phyloP scores from a whole-genome alignment of 805 yeast species.

The Jamesozyma spencerorum region DNA sequence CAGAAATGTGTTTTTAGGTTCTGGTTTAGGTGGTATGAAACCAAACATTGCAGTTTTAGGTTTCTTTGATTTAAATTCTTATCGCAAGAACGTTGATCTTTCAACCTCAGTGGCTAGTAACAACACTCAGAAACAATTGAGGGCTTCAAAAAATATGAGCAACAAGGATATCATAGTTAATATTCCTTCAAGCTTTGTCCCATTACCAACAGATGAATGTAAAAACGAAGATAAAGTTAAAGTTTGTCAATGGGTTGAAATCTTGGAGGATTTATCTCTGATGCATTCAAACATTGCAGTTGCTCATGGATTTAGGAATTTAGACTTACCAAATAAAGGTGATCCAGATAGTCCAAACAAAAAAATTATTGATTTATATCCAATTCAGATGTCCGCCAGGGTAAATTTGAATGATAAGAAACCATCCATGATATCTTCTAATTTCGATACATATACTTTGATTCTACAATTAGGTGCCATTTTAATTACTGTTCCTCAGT shows the following conservation, averaged over 20 bases:
- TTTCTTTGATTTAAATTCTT: conserved; percentile 56
- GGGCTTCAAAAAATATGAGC: conserved; percentile 1
- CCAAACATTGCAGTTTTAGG: conserved; percentile 94
- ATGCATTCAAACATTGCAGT: conserved; percentile 90
- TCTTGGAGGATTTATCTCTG: conserved; percentile 79
- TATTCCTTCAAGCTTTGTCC: conserved; percentile 4
- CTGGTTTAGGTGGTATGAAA: conserved; percentile 97
- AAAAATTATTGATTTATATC: conserved; percentile 78
- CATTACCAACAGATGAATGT: conserved; percentile 71
- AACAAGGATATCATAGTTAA: conserved; percentile 4
- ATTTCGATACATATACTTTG: conserved; percentile 91
- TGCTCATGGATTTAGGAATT: conserved; percentile 72
- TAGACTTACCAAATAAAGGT: conserved; percentile 50
- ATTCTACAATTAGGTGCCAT: conserved; percentile 92
- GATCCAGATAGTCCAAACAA: conserved; percentile 24
- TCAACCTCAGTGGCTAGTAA: too few species aligned
- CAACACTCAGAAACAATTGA: neutral
- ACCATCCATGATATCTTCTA: conserved; percentile 59
- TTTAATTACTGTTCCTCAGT: conserved; percentile 81
- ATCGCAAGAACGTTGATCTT: conserved; percentile 5
- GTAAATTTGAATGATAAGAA: conserved; percentile 29
- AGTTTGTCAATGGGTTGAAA: conserved; percentile 81
- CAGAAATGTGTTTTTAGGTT: conserved; percentile 80
- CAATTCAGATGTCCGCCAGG: conserved; percentile 91
- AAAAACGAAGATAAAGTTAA: conserved; percentile 60